Base-by-base conservation (phyloP, 164 flowering plant species). In the Nymphaea thermarum region DNA sequence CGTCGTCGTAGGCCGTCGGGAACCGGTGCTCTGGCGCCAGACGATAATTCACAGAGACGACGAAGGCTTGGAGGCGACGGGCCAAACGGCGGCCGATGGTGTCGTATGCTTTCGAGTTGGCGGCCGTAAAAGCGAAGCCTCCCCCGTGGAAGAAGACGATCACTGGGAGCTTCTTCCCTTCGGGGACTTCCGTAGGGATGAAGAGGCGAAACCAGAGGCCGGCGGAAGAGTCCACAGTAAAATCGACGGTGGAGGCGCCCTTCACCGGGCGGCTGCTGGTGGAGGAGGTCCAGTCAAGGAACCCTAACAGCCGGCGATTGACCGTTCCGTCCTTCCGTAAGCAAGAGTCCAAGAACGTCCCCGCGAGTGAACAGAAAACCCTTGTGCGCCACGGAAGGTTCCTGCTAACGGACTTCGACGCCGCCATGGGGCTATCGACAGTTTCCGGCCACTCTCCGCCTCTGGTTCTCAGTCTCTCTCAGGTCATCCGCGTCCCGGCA, bases 91-190 rank as follows among this genome's bases (percentile, higher is more conserved):
- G 65, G 64, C 96, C 88, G 60, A 55, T 10, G 16, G 10, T 16
- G 60, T 55, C 12, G 77, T 84, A 88, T 80, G 84, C 83, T 18
- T 88, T 91, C 66, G 82, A 84, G 67, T 86, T 82, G 6, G 89
- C 90, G 2, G 90, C 83, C 42, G 88, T 91, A 44, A 88, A 77
- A 76, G 89, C 86, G 77, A 83, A 90, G 62, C 96, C 93, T 0
- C 96, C 96, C 10, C 94, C 94, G 64, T 86, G 96, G 67, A 88
- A 82, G 79, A 84, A 90, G 80, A 71, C 83, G 71, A 83, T 80
- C 62, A 85, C 73, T 0, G 93, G 93, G 55, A 85, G 81, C 10
- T 16, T 16, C 12, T 16, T 55, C 16, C 60, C 60, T 16, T 10
- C 12, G 10, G 60, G 60, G 10, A 8, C 16, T 0, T 7, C 80